Conservation (phyloP, 768 basidiomycete species). For the Sarcomyxa edulis region DNA sequence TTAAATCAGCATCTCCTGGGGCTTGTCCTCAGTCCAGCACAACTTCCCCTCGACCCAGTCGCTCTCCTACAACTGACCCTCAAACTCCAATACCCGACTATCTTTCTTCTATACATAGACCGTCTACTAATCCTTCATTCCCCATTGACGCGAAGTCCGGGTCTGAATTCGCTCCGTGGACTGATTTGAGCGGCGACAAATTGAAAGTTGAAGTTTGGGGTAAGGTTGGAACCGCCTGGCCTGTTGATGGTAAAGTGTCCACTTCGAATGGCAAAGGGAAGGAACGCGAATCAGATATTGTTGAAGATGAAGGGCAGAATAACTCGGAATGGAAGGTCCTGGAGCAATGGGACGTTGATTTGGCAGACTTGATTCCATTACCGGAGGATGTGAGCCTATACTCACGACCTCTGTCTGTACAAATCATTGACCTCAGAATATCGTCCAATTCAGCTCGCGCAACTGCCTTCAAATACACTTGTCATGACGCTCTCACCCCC, state of each 20-base stretch:
- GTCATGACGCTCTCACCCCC: slow-evolving; percentile 61
- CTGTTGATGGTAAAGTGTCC: slow-evolving; percentile 12
- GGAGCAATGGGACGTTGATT: slow-evolving; percentile 61
- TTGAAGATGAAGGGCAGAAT: slow-evolving; percentile 10
- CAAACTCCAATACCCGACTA: slow-evolving; percentile 45
- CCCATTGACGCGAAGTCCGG: slow-evolving; percentile 45
- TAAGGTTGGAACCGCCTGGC: slow-evolving; percentile 26
- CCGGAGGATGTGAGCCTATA: slow-evolving; percentile 59
- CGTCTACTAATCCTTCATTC: slow-evolving; percentile 83
- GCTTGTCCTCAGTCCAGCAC: slow-evolving; percentile 8
- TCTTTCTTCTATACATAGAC: slow-evolving; percentile 72
- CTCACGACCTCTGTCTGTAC: too few species aligned
- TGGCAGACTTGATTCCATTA: slow-evolving; percentile 53
- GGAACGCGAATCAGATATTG: slow-evolving; percentile 17
- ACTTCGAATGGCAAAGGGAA: slow-evolving; percentile 44
- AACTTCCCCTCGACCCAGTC: slow-evolving; percentile 9
- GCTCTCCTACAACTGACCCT: slow-evolving; percentile 22
- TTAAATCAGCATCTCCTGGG: slow-evolving; percentile 9
- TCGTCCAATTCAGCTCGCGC: slow-evolving; percentile 21
- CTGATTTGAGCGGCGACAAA: slow-evolving; percentile 44
- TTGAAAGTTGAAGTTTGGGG: slow-evolving; percentile 61
- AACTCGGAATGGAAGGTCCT: slow-evolving; percentile 54
- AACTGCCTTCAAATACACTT: slow-evolving; percentile 70
- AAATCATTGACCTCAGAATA: too few species aligned
- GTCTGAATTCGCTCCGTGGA: slow-evolving; percentile 49